Evolutionary conservation across 139 green algal genomes (phyloP).

Genomic region (Spirogloea muscicola): DNA sequence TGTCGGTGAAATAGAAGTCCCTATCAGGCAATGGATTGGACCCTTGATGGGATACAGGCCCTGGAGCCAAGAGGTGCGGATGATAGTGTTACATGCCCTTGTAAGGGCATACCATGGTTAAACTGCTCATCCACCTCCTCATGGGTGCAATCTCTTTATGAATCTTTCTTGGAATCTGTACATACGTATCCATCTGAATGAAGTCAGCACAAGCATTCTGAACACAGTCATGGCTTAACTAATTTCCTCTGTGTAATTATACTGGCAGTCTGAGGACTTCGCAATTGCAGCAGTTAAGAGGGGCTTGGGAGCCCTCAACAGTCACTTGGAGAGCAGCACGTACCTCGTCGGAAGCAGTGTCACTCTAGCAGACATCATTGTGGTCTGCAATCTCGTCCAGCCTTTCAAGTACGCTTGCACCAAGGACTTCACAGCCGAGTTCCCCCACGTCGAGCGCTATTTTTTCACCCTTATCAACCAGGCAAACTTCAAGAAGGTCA

Average conservation of each 20-base stretch:
- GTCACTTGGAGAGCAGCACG: conserved; percentile 51
- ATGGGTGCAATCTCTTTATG: too few relatives aligned
- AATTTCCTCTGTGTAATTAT: too few relatives aligned
- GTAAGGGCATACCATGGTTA: too few relatives aligned
- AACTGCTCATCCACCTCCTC: too few relatives aligned
- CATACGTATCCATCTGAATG: too few relatives aligned
- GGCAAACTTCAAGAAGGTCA: conserved; percentile 53
- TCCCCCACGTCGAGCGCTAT: conserved; percentile 54
- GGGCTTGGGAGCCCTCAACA: conserved; percentile 50
- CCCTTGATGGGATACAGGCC: neutral
- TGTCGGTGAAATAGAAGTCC: neutral
- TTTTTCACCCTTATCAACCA: conserved; percentile 57
- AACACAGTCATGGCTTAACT: too few relatives aligned
- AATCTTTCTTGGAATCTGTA: too few relatives aligned
- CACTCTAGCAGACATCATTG: conserved; percentile 66
- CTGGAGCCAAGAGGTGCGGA: neutral
- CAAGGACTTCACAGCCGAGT: conserved; percentile 46
- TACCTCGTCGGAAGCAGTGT: conserved; percentile 58
- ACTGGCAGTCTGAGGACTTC: too few relatives aligned
- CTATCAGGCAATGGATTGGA: neutral
- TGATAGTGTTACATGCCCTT: too few relatives aligned
- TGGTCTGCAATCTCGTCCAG: conserved; percentile 48
- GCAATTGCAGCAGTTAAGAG: conserved; percentile 45
- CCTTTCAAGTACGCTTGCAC: conserved; percentile 44
- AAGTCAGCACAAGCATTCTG: too few relatives aligned